A percentile compares a stretch with the other conserved stretches of the same genome.
Evolutionary conservation across 805 yeast genomes (phyloP).

Genomic region (Pichia manshurica): DNA sequence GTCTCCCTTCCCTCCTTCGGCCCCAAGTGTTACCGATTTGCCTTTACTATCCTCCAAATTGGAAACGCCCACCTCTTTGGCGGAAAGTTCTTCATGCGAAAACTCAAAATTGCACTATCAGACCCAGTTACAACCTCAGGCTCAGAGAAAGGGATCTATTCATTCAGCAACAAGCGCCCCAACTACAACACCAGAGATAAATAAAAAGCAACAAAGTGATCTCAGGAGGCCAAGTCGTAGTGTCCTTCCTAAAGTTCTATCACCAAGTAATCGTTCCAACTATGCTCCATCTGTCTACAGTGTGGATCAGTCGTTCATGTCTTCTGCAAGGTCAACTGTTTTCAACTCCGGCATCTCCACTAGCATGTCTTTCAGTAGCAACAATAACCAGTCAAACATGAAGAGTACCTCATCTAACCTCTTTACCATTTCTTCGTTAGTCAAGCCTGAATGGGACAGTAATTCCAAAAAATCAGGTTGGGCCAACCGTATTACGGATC

Average conservation of each 20-base stretch:
- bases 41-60: neutral
- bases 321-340: neutral
- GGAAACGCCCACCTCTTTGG: neutral
- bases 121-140: neutral
- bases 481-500: constrained; percentile 44
- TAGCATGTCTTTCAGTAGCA: neutral
- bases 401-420: neutral
- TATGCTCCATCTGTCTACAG: constrained; percentile 1
- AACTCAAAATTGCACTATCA: neutral
- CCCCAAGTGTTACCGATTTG: neutral
- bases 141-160: neutral
- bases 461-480: constrained; percentile 48
- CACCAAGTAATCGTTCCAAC: neutral
- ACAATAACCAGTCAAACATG: neutral
- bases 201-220: neutral
- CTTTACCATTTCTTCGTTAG: constrained; percentile 14
- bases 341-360: neutral
- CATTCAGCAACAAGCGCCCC: neutral
- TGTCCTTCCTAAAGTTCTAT: neutral
- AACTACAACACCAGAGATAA: neutral
- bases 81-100: neutral
- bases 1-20: neutral
- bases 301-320: neutral
- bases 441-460: constrained; percentile 31
- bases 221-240: neutral